Base-by-base conservation (phyloP, 768 basidiomycete genomes). In the Omphalotus guepiniiformis region DNA sequence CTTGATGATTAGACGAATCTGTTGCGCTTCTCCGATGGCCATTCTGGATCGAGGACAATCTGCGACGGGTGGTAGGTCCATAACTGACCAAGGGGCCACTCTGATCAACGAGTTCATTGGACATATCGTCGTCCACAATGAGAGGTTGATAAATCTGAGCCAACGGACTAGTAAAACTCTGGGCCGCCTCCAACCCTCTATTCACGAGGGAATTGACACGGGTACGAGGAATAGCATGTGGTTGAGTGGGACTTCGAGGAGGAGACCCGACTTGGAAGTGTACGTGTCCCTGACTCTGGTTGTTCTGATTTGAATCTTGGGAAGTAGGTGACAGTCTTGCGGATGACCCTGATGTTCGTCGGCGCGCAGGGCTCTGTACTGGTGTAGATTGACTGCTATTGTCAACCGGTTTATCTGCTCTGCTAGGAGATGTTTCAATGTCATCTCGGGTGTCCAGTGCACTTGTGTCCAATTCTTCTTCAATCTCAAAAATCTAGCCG, bases 401-500 rank as follows among this genome's bases (percentile, higher is more conserved):
- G n/a, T n/a, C 18, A 4, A 36, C 32, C 6, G 34, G 34, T 39
- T 47, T 47, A 22, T 47, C 46, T 27, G 34, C 12, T 18, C 36
- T 57, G 51, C 19, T 47, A 16, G 39, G 53, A 53, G 38, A 50
- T 48, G 25, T 44, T 32, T 61, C 61, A 25, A 58, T 50, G 29
- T 61, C 58, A 26, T 82, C 79, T 4, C 56, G 60, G 9, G 67
- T 72, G 52, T 82, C 82, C 8, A 84, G 66, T 6, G 82, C 83
- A 54, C 75, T 79, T 4, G 74, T 79, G 39, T 73, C 71, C 21
- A 75, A 67, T 41, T 84, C 79, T 15, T 86, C 84, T 57, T 84
- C 84, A 9, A 92, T 72, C 53, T 91, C 86, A 55, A 93, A 93
- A 16, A 93, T 80, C 83, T 89, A 46, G 16, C n/a, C n/a, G 18